Evolutionary conservation across 1,284 basidiomycete genomes (phyloP).

Genomic region (Vanrija pseudolonga): DNA sequence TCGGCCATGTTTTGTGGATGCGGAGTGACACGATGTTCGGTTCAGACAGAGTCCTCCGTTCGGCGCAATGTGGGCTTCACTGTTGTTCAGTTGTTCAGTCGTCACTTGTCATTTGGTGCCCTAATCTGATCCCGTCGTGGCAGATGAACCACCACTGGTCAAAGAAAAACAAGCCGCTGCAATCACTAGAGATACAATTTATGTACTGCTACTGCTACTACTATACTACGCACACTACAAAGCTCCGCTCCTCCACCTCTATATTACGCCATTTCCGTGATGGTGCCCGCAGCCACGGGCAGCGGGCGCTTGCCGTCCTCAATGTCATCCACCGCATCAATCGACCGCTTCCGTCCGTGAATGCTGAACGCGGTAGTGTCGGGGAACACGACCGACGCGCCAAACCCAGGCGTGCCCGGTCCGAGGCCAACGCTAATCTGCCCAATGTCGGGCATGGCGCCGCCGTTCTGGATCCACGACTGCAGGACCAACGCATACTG

Average conservation of each 20-base stretch:
- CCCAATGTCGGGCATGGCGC: conserved; percentile 27
- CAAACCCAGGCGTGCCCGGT: conserved; percentile 21
- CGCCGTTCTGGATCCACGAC: not conserved
- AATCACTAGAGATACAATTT: not conserved
- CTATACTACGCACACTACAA: not conserved
- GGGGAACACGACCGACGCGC: conserved; percentile 36
- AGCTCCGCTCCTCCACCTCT: not conserved
- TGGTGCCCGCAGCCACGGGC: not conserved
- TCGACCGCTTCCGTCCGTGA: conserved; percentile 31
- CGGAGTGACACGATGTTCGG: too few relatives aligned
- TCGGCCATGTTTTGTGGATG: too few relatives aligned
- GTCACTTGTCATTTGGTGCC: too few relatives aligned
- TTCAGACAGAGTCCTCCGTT: too few relatives aligned
- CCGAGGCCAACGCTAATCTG: conserved; percentile 6
- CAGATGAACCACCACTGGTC: too few relatives aligned
- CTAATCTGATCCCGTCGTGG: not conserved
- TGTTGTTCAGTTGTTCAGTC: too few relatives aligned
- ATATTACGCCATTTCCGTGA: conserved; percentile 9
- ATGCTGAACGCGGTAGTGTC: conserved; percentile 15
- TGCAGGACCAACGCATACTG: conserved; percentile 41
- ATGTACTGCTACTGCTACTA: not conserved
- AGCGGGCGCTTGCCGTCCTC: conserved; percentile 15
- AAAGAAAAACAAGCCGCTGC: not conserved
- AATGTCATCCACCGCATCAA: conserved; percentile 32
- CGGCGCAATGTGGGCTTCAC: too few relatives aligned